These are phyloP conservation scores for Dactylis glomerata DNA, from an alignment of 176 grass and related monocot species.

Conservation along the genomic window DNA sequence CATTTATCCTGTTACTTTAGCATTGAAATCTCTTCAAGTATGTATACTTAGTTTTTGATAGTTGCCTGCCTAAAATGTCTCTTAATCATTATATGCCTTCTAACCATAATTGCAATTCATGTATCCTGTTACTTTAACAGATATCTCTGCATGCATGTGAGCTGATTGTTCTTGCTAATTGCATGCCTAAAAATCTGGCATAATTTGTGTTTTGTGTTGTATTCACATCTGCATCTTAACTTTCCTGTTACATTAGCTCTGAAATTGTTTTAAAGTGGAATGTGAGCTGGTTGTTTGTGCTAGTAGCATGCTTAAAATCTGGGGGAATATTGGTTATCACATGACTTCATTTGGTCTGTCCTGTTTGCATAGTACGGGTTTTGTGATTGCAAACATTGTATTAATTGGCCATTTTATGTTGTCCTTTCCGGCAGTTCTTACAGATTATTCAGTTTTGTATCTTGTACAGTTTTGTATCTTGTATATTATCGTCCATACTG, in stretches of 20 bases:
- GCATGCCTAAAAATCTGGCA: neutral
- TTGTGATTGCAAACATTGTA: neutral
- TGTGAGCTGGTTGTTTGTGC: neutral
- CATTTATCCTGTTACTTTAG: neutral
- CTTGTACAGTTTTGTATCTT: neutral
- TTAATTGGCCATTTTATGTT: neutral
- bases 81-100: neutral
- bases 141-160: neutral
- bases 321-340: neutral
- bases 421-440: neutral
- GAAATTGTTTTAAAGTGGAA: neutral
- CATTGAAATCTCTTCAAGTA: neutral
- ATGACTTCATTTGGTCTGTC: neutral
- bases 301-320: neutral
- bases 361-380: neutral
- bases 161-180: neutral
- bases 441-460: neutral
- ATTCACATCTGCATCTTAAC: neutral
- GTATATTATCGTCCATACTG: neutral
- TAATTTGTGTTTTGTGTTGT: neutral
- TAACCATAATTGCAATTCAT: neutral
- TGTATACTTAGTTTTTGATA: neutral
- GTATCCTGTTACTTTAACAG: neutral
- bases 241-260: neutral
- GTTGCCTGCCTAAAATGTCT: neutral